Evolutionary conservation across 208 protist species (phyloP).

Genomic region (Leishmania guyanensis): DNA sequence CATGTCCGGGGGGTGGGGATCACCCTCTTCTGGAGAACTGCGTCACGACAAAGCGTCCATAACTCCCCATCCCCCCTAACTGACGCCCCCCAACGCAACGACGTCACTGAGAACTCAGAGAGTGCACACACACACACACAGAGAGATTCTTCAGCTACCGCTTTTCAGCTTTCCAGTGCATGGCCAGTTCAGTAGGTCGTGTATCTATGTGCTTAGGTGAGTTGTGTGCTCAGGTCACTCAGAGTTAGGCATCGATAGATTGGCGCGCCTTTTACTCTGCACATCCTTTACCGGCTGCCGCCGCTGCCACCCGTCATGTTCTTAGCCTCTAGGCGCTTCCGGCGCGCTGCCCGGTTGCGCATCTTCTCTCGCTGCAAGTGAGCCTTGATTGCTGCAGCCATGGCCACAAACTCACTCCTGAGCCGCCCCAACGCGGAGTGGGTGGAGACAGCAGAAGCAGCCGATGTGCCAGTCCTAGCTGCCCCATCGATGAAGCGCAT

Average conservation of each 20-base stretch:
- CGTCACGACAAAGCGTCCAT: too few relatives aligned
- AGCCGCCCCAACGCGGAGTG: slow-evolving; percentile 8
- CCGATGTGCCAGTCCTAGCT: background rate
- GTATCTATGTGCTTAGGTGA: background rate
- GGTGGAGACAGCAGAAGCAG: background rate
- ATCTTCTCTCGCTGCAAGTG: slow-evolving; percentile 51
- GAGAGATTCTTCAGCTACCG: background rate
- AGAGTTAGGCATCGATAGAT: background rate
- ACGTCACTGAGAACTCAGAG: background rate
- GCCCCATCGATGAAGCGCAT: slow-evolving; percentile 51
- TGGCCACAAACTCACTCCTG: slow-evolving; percentile 32
- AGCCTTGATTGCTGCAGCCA: slow-evolving; percentile 52
- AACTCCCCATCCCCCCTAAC: too few relatives aligned
- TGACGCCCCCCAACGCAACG: background rate
- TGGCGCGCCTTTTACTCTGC: background rate
- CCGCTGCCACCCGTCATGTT: slow-evolving; percentile 15
- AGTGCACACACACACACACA: background rate
- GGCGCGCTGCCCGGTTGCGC: slow-evolving; percentile 60
- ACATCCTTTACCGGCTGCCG: background rate
- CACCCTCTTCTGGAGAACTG: too few relatives aligned
- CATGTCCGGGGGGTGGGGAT: too few relatives aligned
- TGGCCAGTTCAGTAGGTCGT: background rate
- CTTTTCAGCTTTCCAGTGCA: background rate
- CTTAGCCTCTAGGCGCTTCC: slow-evolving; percentile 47
- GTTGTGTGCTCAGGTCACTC: background rate